Conservation (phyloP, 139 green algal genomes). For the Tetraselmis chui region DNA sequence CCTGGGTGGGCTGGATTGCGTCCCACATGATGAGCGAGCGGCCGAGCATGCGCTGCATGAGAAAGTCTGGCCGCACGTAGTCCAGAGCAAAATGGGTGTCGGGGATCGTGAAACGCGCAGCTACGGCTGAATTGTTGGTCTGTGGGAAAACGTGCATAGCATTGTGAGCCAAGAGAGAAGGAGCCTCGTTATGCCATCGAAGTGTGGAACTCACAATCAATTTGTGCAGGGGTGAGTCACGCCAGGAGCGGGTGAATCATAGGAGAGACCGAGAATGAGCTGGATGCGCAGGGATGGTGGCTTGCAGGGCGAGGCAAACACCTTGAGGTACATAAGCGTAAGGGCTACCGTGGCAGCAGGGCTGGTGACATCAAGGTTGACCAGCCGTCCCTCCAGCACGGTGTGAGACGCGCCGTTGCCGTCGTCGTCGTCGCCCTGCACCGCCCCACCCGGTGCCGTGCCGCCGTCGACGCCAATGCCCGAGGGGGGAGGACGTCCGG, state of each 20-base stretch:
- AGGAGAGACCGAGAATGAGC: too few species aligned
- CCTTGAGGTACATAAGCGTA: slow-evolving; percentile 80
- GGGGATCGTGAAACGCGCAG: slow-evolving; percentile 54
- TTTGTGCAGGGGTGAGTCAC: too few species aligned
- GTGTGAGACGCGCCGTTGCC: slow-evolving; percentile 28
- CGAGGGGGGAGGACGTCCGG: neutral
- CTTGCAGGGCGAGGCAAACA: neutral
- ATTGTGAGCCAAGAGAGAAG: neutral
- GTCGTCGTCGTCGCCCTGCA: neutral
- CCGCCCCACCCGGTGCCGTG: neutral
- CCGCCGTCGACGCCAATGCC: neutral
- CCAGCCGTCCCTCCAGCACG: slow-evolving; percentile 70
- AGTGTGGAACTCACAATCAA: too few species aligned
- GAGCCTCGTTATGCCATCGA: neutral
- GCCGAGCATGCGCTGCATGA: slow-evolving; percentile 81
- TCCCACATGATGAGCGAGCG: slow-evolving; percentile 83
- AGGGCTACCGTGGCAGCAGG: slow-evolving; percentile 85
- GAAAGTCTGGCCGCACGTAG: slow-evolving; percentile 69
- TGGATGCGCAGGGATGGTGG: too few species aligned
- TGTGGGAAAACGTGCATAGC: slow-evolving; percentile 26
- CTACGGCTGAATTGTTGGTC: slow-evolving; percentile 64
- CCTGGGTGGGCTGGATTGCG: slow-evolving; percentile 35
- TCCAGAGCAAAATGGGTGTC: slow-evolving; percentile 67
- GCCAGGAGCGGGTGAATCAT: too few species aligned
- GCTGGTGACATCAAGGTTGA: slow-evolving; percentile 78